phyloP scores from a whole-genome alignment of 2,329 filamentous ascomycete genomes.

The Aspergillus quadrilineatus region DNA sequence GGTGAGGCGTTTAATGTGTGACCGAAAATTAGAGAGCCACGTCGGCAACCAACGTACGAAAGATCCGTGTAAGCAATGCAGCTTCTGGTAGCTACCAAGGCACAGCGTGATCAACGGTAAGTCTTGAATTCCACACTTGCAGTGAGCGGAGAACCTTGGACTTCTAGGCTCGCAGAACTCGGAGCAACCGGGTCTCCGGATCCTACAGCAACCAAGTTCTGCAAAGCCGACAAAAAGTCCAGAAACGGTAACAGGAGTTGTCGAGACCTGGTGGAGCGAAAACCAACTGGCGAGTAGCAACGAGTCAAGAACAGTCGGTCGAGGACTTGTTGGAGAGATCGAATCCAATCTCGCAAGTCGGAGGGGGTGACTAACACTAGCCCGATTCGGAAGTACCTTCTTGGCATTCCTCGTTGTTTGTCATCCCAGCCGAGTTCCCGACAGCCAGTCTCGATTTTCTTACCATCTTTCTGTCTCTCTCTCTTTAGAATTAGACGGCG shows the following conservation, averaged over 20 bases:
- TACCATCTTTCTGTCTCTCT: slow-evolving; percentile 2
- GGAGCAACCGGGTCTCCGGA: slow-evolving; percentile 26
- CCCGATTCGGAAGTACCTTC: slow-evolving; percentile 24
- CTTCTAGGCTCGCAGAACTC: slow-evolving; percentile 31
- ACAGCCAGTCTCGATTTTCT: neutral
- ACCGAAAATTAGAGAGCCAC: slow-evolving; percentile 14
- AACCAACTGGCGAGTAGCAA: slow-evolving; percentile 12
- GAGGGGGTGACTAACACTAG: slow-evolving; percentile 26
- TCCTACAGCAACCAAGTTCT: slow-evolving; percentile 28
- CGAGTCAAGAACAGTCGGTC: slow-evolving; percentile 17
- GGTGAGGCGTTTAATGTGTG: slow-evolving; percentile 18
- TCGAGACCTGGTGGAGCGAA: slow-evolving; percentile 4
- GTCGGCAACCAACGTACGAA: slow-evolving; percentile 5
- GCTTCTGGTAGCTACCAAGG: neutral
- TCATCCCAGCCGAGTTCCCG: neutral
- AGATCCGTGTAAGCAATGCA: neutral
- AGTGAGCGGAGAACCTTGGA: slow-evolving; percentile 25
- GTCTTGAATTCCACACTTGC: slow-evolving; percentile 15
- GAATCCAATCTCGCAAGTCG: slow-evolving; percentile 26
- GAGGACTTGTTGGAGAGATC: slow-evolving; percentile 30
- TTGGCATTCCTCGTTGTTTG: slow-evolving; percentile 22
- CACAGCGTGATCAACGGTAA: slow-evolving; percentile 6
- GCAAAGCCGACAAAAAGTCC: slow-evolving; percentile 18
- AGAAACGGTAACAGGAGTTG: slow-evolving; percentile 2
- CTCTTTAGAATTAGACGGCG: neutral